phyloP scores from a whole-genome alignment of 345 rosid species.

The Raphanus sativus region DNA sequence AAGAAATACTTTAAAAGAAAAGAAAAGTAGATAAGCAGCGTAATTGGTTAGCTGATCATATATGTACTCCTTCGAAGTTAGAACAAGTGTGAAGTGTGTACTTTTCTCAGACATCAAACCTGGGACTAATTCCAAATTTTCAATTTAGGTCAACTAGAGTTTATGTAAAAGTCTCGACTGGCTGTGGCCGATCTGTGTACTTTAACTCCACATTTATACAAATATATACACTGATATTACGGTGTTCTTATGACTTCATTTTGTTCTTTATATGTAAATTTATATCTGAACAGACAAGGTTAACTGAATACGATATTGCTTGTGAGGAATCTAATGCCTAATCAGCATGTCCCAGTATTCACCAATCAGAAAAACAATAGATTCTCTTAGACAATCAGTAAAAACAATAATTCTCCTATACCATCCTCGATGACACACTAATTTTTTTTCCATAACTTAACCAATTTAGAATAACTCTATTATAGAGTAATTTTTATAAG shows the following conservation, averaged over 20 bases:
- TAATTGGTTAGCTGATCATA: neutral
- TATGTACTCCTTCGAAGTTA: neutral
- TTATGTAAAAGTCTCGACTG: constrained; percentile 24
- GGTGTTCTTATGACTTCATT: neutral
- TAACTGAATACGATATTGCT: constrained; percentile 20
- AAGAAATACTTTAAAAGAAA: neutral
- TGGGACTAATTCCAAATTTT: constrained; percentile 5
- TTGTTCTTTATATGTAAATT: neutral
- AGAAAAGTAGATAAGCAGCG: neutral
- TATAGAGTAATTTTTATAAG: no score
- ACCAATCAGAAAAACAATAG: constrained; percentile 9
- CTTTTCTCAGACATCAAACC: neutral
- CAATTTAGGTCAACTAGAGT: constrained; percentile 27
- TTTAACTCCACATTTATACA: neutral
- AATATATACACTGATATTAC: neutral
- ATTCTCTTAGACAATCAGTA: neutral
- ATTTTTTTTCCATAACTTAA: no score
- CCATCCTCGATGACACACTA: no score
- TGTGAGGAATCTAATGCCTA: constrained; percentile 36
- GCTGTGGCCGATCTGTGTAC: neutral
- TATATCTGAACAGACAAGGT: neutral
- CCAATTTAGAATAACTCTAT: no score
- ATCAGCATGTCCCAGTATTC: constrained; percentile 35
- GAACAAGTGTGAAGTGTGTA: neutral
- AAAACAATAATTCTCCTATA: no score